Evolutionary conservation across 192 early-diverging fungal genomes (phyloP).

Genomic region (Entomortierella parvispora): DNA sequence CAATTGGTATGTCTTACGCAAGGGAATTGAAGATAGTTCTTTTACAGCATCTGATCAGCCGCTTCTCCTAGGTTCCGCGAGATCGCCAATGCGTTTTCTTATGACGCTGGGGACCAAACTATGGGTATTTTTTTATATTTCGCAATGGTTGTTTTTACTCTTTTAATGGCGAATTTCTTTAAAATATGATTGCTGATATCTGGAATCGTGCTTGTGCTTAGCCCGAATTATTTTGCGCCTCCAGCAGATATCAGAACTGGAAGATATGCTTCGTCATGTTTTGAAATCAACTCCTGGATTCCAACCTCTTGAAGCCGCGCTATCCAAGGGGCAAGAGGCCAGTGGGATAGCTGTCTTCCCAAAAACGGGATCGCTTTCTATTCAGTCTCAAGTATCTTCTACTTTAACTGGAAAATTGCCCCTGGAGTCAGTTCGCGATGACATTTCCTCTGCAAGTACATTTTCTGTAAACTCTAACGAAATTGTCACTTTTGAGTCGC

Average conservation of each 20-base stretch:
- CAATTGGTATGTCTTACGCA: slow-evolving; percentile 57
- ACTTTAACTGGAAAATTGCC: not conserved
- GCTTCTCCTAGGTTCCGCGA: slow-evolving; percentile 72
- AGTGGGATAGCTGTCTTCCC: not conserved
- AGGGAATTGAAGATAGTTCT: slow-evolving; percentile 7
- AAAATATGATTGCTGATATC: too few species aligned
- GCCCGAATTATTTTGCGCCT: slow-evolving; percentile 54
- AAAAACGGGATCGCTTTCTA: not conserved
- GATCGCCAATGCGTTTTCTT: slow-evolving; percentile 71
- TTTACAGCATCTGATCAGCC: slow-evolving; percentile 41
- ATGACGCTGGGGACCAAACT: slow-evolving; percentile 40
- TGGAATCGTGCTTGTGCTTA: not conserved
- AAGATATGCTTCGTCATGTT: slow-evolving; percentile 44
- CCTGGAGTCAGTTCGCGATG: slow-evolving; percentile 2
- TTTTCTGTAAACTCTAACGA: not conserved
- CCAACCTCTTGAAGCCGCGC: slow-evolving; percentile 52
- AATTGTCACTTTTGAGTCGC: slow-evolving; percentile 22
- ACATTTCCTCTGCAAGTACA: not conserved
- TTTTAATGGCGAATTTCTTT: too few species aligned
- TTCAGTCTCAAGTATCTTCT: slow-evolving; percentile 3
- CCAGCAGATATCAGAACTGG: slow-evolving; percentile 53
- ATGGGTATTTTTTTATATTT: slow-evolving; percentile 28
- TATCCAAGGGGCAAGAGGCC: slow-evolving; percentile 10
- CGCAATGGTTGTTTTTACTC: too few species aligned
- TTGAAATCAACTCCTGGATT: slow-evolving; percentile 44